A percentile compares a stretch with the other conserved stretches of the same genome.
phyloP scores from a whole-genome alignment of 805 yeast species.

The Ogataea ramenticola region DNA sequence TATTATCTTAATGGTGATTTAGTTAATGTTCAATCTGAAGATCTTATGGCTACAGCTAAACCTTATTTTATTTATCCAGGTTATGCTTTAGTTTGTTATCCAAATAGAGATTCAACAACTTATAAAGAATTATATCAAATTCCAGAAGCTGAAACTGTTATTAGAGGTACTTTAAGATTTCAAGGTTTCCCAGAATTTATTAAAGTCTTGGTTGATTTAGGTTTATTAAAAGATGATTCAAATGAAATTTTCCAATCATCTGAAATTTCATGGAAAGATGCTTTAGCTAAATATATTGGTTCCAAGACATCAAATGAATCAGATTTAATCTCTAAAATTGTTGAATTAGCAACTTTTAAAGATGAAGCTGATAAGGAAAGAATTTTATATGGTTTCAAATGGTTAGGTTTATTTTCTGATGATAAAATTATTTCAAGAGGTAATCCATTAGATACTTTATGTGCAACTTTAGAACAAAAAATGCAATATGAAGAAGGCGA shows the following conservation, averaged over 20 bases:
- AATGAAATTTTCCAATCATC: constrained; percentile 45
- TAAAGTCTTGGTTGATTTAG: constrained; percentile 90
- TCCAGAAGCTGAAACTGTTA: constrained; percentile 95
- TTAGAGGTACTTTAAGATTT: constrained; percentile 95
- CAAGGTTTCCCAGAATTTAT: constrained; percentile 99
- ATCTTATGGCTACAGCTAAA: constrained; percentile 88
- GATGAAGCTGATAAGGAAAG: constrained; percentile 76
- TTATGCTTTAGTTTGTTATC: constrained; percentile 88
- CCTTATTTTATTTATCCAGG: constrained; percentile 97
- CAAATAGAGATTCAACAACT: constrained; percentile 95
- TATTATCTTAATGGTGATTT: constrained; percentile 83
- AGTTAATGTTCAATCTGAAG: constrained; percentile 77
- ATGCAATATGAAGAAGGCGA: constrained; percentile 96
- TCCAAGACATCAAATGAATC: constrained; percentile 61
- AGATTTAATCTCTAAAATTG: constrained; percentile 72
- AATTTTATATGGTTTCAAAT: constrained; percentile 79
- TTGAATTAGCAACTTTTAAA: constrained; percentile 73
- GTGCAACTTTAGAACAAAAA: constrained; percentile 91
- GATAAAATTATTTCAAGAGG: constrained; percentile 77
- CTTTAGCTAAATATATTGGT: constrained; percentile 67
- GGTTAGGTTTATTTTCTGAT: constrained; percentile 90
- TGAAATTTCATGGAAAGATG: constrained; percentile 79
- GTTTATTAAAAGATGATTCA: constrained; percentile 78
- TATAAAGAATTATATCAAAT: constrained; percentile 88
- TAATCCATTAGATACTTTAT: constrained; percentile 90